Base-by-base conservation (phyloP, 805 yeast species). In the Candida fluviatilis region DNA sequence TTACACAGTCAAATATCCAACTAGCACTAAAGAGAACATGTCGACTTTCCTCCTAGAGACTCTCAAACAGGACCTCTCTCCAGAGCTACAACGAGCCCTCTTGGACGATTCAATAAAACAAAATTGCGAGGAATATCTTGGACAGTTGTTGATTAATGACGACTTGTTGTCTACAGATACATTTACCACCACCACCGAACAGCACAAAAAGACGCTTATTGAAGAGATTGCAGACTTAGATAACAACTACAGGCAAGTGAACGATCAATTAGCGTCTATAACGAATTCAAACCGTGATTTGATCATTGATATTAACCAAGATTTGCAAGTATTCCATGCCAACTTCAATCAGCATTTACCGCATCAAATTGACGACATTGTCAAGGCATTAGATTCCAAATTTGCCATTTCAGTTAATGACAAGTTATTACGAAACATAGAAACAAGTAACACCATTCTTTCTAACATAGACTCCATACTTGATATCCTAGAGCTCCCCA, bases 401-500 rank as follows among this genome's bases (percentile, higher is more conserved):
- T 26, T 43, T 31, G 49, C 46, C 19, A 42, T 51, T 5, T 37
- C 47, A n/a, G 39, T 52, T 17, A 52, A 49, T 24, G 66, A 59
- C 11, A 51, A 46, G 27, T 40, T 56, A 14, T 38, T 43, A 5
- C 37, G 40, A 5, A 43, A 60, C 12, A 50, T 60, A 16, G 40
- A 52, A 12, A 43, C 44, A 8, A 56, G 55, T 38, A 58, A 53
- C 42, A 49, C 62, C 3, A 71, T 82, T 19, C 61, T 80, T 30
- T 71, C 72, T 34, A 82, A 84, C 47, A 73, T 88, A 52, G 89
- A 82, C 44, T 76, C 80, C 28, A 69, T 90, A 8, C 73, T 83
- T 43, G 95, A 86, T 50, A 73, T 90, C 7, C 65, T 91, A 47
- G 95, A 87, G 52, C 64, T 93, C 24, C 97, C 99, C 1, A 73